Base-by-base conservation (phyloP, 371 early-diverging fungal genomes). In the Haplosporangium sp. region DNA sequence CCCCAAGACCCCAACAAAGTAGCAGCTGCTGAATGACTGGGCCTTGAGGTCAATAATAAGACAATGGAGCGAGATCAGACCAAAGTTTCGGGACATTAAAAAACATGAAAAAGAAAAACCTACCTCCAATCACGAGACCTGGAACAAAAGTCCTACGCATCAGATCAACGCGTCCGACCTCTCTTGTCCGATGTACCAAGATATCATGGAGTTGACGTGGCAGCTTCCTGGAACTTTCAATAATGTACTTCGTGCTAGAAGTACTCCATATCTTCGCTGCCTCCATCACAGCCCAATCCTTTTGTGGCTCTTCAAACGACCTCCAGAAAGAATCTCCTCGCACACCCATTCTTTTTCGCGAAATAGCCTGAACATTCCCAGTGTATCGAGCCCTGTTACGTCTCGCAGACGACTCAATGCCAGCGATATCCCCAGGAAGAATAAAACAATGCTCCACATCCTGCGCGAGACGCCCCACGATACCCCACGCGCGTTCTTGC, bases 201-300 rank as follows among this genome's bases (percentile, higher is more conserved):
- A 56, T 61, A 48, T 67, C 67, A 41, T 67, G 67, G 3, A 60
- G 55, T 51, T 67, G 67, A 10, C 67, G 55, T 46, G 67, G 67
- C 18, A 60, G 21, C 55, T 67, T 67, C 54, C 59, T 60, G 46
- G 10, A 14, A 23, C 55, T 40, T 42, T 67, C 67, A 23, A 20
- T 21, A 48, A 12, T 37, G 23, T 67, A 67, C 55, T 67, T 60
- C 43, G 29, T 54, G 14, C 38, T 23, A 0, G 46, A 37, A 9
- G 59, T 42, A 41, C 55, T 37, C 67, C 67, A 67, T 1, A 54
- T 47, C 38, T 37, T 59, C 8, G 67, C 67, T 55, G 67, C 36
- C 21, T 67, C 67, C 37, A 37, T 61, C 38, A 21, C 52, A 2
- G 60, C n/a, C 61, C 61, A 67, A 48, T 60, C 67, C 0, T 29